Base-by-base conservation (phyloP, 2,329 filamentous ascomycete genomes). In the Diaporthe ampelina region DNA sequence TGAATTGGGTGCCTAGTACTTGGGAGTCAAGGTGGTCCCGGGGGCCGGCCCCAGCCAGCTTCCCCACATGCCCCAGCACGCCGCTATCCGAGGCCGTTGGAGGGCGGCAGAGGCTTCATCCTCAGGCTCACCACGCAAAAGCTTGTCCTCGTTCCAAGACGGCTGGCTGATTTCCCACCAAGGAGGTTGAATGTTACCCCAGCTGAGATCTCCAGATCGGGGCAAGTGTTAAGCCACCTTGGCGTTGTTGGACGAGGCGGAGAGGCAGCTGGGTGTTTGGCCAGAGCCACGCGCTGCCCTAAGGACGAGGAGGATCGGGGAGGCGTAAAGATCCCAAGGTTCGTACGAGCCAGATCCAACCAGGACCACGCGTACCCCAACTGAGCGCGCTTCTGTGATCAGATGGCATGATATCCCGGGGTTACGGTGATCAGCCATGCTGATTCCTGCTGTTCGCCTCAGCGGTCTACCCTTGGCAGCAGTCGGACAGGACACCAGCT, bases 81-180 rank as follows among this genome's bases (percentile, higher is more conserved):
- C 48, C 32, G 48, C 48, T 48, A 40, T 54, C 48, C 48, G 48
- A 68, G 45, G 21, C 63, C 63, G 63, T 68, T 54, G 63, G 45
- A 15, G 32, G 45, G 48, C 45, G 45, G 63, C 11, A 52, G 63
- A 37, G 63, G 45, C 48, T 54, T 40, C 48, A 37, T 54, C 32
- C 63, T 68, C 48, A 24, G 15, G 63, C 63, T 68, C 63, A 40
- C 48, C 29, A 11, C 29, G 45, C 63, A 54, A 68, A 68, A 68
- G 63, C 63, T 54, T 68, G 63, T 54, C 48, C 32, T 52, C 48
- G 21, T 54, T 40, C 63, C 63, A 68, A 68, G 63, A 68, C 63
- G 63, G 63, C 63, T 50, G 63, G 63, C 26, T 54, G 48, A 68
- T 40, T 68, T 68, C 63, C 63, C 63, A 71, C 52, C 69, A 71